Base-by-base conservation (phyloP, 169 alveolate genomes). In the Eimeria acervulina region DNA sequence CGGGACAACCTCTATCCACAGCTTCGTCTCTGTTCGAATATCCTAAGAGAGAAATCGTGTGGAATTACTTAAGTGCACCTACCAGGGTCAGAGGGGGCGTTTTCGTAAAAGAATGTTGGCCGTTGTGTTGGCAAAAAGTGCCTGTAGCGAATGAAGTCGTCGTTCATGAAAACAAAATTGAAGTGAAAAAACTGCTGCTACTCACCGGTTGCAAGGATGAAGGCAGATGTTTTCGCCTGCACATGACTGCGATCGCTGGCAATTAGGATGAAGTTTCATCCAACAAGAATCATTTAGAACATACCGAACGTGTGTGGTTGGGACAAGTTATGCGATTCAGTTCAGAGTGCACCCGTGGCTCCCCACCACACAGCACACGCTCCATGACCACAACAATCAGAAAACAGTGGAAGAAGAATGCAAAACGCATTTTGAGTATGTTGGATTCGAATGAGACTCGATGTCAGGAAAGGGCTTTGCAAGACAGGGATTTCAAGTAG, bases 1-100 rank as follows among this genome's bases (percentile, higher is more conserved):
- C 26, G 95, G 74, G 42, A 90, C 55, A 23, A 90, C 90, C 33
- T 90, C 95, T 33, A 90, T 74, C 95, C 95, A 90, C 10, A 90
- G 90, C 63, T 74, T 61, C 70, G 80, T 66, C 38, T 47, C 85
- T 81, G 90, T 40, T 74, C 1, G 68, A 21, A 31, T 42, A 15
- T 28, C 74, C 33, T 44, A 13, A 0, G 38, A 44, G n/a, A 21
- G 21, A 23, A 3, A 47, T 6, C 76, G 23, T 44, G 38, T 42
- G 12, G 70, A 26, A 89, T 17, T 47, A 36, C 10, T 36, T 6
- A 26, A 59, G 51, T 21, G 28, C 28, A 70, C 90, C 80, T 17
- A 72, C 95, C 95, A 2, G 61, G 81, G 0, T n/a, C 42, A 17
- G 80, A 13, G 42, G 95, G 95, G n/a, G 72, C 76, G 59, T 81